Percentiles rank a stretch among this genome's conserved stretches.
Evolutionary conservation across 768 basidiomycete genomes (phyloP).

Genomic region (Amanita thiersii): DNA sequence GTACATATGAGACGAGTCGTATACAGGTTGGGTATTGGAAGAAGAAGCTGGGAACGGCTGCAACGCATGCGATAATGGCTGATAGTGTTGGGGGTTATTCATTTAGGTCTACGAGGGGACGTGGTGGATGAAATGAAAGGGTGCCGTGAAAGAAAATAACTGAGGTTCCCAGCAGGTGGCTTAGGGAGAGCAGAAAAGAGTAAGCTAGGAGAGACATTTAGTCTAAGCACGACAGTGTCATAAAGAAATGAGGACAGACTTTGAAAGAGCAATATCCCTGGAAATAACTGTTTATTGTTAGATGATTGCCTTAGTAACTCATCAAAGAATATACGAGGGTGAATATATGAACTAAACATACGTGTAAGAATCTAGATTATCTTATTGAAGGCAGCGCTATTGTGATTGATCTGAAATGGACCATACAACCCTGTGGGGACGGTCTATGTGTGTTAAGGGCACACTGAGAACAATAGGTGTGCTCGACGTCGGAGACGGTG

Average conservation of each 20-base stretch:
- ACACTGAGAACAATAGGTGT: slow-evolving; percentile 10
- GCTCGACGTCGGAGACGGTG: slow-evolving; percentile 21
- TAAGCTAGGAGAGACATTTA: slow-evolving; percentile 5
- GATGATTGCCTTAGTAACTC: slow-evolving; percentile 21
- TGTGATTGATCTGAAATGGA: slow-evolving; percentile 1
- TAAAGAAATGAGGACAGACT: slow-evolving; percentile 8
- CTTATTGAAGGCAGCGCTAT: slow-evolving; percentile 8
- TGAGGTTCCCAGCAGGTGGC: slow-evolving; percentile 8
- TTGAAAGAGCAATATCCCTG: slow-evolving; percentile 11
- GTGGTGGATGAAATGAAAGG: slow-evolving; percentile 4
- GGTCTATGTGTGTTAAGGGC: background rate
- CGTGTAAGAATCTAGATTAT: slow-evolving; percentile 7
- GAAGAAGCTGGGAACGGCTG: slow-evolving; percentile 35
- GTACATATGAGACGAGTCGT: slow-evolving; percentile 18
- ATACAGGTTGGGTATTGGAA: slow-evolving; percentile 16
- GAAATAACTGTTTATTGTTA: slow-evolving; percentile 19
- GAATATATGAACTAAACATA: slow-evolving; percentile 12
- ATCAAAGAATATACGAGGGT: slow-evolving; percentile 23
- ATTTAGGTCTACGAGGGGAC: slow-evolving; percentile 18
- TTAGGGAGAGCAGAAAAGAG: background rate
- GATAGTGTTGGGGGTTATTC: slow-evolving; percentile 76
- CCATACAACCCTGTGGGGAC: slow-evolving; percentile 1
- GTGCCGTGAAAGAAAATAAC: slow-evolving; percentile 4
- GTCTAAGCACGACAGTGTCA: slow-evolving; percentile 8
- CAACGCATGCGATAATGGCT: slow-evolving; percentile 73